Evolutionary conservation across 306 rosid genomes (phyloP).

Genomic region (Boehmeria nivea): DNA sequence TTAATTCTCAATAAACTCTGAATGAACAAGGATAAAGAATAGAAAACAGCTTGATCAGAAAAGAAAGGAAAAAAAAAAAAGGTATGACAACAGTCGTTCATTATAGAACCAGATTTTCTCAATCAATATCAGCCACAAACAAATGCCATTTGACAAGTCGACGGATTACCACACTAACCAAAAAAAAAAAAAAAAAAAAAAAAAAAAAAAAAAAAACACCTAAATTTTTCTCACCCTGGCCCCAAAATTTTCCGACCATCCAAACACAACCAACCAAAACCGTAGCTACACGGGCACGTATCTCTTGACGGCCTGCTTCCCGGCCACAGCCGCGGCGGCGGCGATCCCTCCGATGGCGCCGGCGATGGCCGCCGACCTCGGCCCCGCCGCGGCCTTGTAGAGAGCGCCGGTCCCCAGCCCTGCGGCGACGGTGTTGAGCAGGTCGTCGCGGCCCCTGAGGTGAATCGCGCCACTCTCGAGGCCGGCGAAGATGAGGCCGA

Average conservation of each 20-base stretch:
- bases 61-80: background rate
- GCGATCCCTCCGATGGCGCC: conserved; percentile 64
- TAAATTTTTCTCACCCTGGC: background rate
- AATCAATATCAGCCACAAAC: background rate
- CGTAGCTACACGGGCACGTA: conserved; percentile 42
- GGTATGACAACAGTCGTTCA: too few relatives aligned
- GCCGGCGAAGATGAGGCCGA: conserved; percentile 54
- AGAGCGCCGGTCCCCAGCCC: conserved; percentile 70
- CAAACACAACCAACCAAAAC: background rate
- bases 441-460: conserved; percentile 43
- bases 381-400: conserved; percentile 51
- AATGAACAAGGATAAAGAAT: too few relatives aligned
- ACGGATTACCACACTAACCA: background rate
- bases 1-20: too few relatives aligned
- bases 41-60: too few relatives aligned
- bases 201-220: background rate
- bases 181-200: background rate
- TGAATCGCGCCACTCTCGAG: conserved; percentile 42
- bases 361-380: conserved; percentile 62
- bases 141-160: background rate
- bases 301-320: conserved; percentile 55
- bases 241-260: background rate
- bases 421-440: conserved; percentile 50
- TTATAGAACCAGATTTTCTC: background rate
- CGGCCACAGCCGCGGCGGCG: conserved; percentile 53